These are phyloP conservation scores for Nepenthes mirabilis DNA, from an alignment of 148 eudicot genomes.

Conservation along the genomic window DNA sequence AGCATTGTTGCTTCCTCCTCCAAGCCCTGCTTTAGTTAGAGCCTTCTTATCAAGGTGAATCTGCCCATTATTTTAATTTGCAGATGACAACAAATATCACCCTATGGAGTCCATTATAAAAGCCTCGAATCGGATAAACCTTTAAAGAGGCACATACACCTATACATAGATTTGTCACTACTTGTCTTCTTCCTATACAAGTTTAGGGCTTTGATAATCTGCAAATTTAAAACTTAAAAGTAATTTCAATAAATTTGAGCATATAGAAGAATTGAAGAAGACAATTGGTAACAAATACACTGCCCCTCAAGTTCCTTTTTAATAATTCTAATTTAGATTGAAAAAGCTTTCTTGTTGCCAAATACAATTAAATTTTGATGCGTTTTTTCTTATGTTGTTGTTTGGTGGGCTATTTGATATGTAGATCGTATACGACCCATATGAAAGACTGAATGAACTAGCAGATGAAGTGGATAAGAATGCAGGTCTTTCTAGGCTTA, in stretches of 20 bases:
- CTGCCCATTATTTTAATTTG: conserved; percentile 21
- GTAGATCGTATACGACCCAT: conserved; percentile 75
- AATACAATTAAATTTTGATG: not conserved
- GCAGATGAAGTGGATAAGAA: conserved; percentile 81
- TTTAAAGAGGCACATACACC: not conserved
- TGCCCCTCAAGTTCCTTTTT: conserved; percentile 45
- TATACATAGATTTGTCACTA: conserved; percentile 34
- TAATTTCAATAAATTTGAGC: conserved; percentile 2
- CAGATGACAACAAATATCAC: not conserved
- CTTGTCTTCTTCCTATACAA: conserved; percentile 83
- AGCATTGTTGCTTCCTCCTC: conserved; percentile 97
- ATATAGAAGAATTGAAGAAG: not conserved
- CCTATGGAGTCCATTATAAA: not conserved
- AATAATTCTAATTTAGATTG: not conserved
- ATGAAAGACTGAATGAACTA: conserved; percentile 52
- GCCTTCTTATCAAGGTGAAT: conserved; percentile 94
- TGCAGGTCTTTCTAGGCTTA: conserved; percentile 72
- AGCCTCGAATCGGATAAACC: not conserved
- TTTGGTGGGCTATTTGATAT: conserved; percentile 8
- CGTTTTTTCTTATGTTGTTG: not conserved
- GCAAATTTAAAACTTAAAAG: conserved; percentile 14
- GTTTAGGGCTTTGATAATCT: conserved; percentile 88
- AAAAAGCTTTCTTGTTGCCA: not conserved
- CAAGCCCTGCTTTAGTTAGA: conserved; percentile 96
- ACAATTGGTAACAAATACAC: not conserved